Conservation (phyloP, 1,284 basidiomycete species). For the Moesziomyces sp. region DNA sequence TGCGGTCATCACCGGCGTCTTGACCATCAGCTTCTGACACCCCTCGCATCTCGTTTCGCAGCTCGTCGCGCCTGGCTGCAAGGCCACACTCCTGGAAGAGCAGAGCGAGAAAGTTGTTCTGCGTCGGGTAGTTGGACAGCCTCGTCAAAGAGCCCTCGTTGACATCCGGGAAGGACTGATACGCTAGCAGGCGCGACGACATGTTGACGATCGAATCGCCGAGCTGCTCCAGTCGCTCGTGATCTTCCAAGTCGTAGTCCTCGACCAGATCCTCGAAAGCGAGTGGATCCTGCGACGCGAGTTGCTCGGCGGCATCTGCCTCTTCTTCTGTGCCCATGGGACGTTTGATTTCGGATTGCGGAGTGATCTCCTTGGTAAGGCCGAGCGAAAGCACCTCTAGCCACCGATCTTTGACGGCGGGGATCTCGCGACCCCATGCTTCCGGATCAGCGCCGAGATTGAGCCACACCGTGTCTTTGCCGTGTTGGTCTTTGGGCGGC, state of each 20-base stretch:
- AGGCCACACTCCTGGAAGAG: slow-evolving; percentile 45
- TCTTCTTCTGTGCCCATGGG: not conserved
- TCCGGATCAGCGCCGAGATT: slow-evolving; percentile 42
- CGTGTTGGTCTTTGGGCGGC: slow-evolving; percentile 24
- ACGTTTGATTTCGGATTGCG: not conserved
- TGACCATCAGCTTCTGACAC: not conserved
- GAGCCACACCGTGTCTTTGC: slow-evolving; percentile 32
- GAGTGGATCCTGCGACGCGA: slow-evolving; percentile 1
- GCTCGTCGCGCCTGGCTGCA: slow-evolving; percentile 14
- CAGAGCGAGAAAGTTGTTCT: slow-evolving; percentile 47
- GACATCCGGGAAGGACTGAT: slow-evolving; percentile 40
- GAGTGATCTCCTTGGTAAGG: slow-evolving; percentile 32
- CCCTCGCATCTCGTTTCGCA: slow-evolving; percentile 21
- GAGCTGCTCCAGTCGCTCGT: slow-evolving; percentile 47
- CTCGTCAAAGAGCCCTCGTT: slow-evolving; percentile 43
- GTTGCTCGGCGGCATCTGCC: not conserved
- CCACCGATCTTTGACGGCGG: slow-evolving; percentile 44
- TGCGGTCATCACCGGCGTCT: not conserved
- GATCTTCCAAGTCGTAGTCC: slow-evolving; percentile 47
- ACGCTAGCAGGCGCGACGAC: slow-evolving; percentile 43
- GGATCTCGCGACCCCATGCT: slow-evolving; percentile 37
- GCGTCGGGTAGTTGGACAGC: slow-evolving; percentile 46
- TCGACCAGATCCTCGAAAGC: slow-evolving; percentile 34
- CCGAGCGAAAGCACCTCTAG: slow-evolving; percentile 43
- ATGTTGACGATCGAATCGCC: slow-evolving; percentile 54